Evolutionary conservation across 441 rosid species (phyloP), one percentile per base, ranked within the genome.

Genomic region (Bruguiera hainesii): DNA sequence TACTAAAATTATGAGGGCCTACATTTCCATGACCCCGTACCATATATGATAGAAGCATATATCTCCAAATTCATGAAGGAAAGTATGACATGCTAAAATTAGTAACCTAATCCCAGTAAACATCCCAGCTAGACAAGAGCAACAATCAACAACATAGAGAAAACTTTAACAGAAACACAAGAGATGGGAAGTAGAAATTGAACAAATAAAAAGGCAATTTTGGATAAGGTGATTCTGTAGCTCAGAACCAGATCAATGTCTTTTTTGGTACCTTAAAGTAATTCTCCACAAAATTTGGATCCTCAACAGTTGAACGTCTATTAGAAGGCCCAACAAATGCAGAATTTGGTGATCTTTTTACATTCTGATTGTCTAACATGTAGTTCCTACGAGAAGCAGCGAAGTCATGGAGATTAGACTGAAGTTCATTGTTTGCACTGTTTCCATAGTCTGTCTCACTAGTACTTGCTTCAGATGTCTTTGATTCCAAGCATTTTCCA

Each of bases 201-300:
- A 42, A 42, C 48, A 42, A 42, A 42, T 13, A 2, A 11, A 42
- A 42, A 42, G 18, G 48, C 1, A 42, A 42, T 10, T 42, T 42
- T 13, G 48, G 15, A 13, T 42, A 42, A 37, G 42, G 48, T 42
- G 48, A 13, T 42, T 42, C 18, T 13, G 48, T 42, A 42, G 48
- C 13, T 42, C 48, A 42, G 48, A 42, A 42, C 5, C 48, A 42
- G 15, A 42, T 42, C 48, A 42, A 53, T 53, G 21, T 53, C 57
- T 20, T 1, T 1, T 2, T 21, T 7, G 15, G 18, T 15, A 94
- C 99, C 97, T 87, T 91, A 74, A 94, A 94, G 81, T 91, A 94
- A 75, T 89, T 91, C 71, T 89, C 96, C 66, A 94, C 92, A 80
- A 94, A 94, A 82, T 87, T 85, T 58, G 97, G 94, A 76, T 91